Base-by-base conservation (phyloP, 768 basidiomycete genomes). In the Kwoniella pini region DNA sequence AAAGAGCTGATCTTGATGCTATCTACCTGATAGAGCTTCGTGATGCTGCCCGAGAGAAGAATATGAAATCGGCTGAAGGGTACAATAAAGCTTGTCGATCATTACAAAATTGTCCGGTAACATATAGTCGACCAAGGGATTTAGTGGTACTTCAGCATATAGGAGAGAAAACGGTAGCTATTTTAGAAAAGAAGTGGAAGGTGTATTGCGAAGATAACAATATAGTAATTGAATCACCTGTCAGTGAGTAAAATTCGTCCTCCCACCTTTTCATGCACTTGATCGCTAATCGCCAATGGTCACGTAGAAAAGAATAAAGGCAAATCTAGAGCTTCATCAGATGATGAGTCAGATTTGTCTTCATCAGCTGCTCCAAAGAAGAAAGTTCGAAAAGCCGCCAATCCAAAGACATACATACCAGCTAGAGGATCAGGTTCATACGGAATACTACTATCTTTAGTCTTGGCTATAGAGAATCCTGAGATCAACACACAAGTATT, bases 401-500 rank as follows among this genome's bases (percentile, higher is more conserved):
- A 63, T 26, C 60, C 69, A 17, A 59, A 68, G 54, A 24, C 59
- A 12, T 78, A 76, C 54, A 65, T 76, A 46, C 77, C 77, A 4
- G 54, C 62, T 33, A 44, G 24, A 17, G 55, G 65, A 10, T 72
- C 75, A 49, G 77, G 77, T 4, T 66, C 63, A 15, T 78, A 75
- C 44, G 77, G 71, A 10, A 70, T 78, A 31, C 64, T 78, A 4
- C 39, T 78, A 10, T 69, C 63, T 4, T 56, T 78, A 17, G 62
- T 78, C n/a, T 57, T 75, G 3, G 70, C 72, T 2, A 70, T 76
- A 26, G 76, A 76, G 12, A 36, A 68, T 15, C 72, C 71, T 4
- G 54, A 64, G 28, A 52, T 60, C 31, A 69, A 59, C n/a, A 71
- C 69, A 3, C 57, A 64, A 28, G 71, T 67, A 3, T 75, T 72